Evolutionary conservation across 208 protist genomes (phyloP), one percentile per base, ranked within the genome.

Genomic region (Crithidia fasciculata): DNA sequence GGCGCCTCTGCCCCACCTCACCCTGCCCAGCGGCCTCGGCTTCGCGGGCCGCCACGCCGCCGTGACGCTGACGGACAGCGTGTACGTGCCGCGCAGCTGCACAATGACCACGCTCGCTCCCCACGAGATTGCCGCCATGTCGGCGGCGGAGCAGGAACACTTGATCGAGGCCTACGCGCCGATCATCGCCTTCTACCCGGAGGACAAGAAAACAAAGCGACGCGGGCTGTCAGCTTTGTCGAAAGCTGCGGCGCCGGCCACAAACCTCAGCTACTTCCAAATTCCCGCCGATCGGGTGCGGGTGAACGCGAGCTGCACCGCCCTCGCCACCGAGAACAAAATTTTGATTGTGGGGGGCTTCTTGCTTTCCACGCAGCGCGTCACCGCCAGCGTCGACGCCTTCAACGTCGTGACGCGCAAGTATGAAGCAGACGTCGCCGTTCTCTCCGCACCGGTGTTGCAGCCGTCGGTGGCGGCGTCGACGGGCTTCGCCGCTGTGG

Each of bases 341-440:
- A 44, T 80, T 45, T 40, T 80, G 6, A 79, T 83, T 52, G 45
- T 83, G 1, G 79, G 79, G 12, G 79, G 79, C 44, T 83, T 73
- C 45, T 49, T 83, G 28, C 68, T 80, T 5, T 69, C 65, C 7
- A 18, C 5, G 28, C 52, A 65, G 53, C 69, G 50, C 18, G 68
- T 75, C 37, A 78, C 80, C 39, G 57, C 57, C 28, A 84, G 75
- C 69, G 72, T 84, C 3, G 80, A 84, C 54, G 66, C 80, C 55
- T 72, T 84, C 45, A 73, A 84, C 39, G 72, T 81, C 13, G 69
- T 78, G 18, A 81, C 80, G 40, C 74, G 64, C 52, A 64, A 78
- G 59, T 84, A 80, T 67, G 76, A 84, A 10, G 0, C 53, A 5
- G 62, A 78, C 44, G 54, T 75, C 18, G 63, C 67, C 36, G 47